These are phyloP conservation scores for Teratosphaeria gauchensis DNA, from an alignment of 2,329 filamentous ascomycete genomes.

Conservation along the genomic window DNA sequence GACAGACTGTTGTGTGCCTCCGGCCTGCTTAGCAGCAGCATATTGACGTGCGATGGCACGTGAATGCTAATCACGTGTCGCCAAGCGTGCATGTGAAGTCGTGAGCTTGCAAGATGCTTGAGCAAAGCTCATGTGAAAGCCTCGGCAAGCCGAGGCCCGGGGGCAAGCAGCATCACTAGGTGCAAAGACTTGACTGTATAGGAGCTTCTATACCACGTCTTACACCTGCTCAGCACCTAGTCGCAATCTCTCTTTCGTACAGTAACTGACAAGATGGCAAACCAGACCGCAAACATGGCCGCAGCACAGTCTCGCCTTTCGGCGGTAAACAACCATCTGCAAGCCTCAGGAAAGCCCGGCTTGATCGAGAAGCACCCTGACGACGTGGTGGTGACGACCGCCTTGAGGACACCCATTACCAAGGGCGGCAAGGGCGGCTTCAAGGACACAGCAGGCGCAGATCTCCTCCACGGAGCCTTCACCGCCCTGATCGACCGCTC, in stretches of 20 bases:
- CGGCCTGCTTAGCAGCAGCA: no score
- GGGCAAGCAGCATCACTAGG: background rate
- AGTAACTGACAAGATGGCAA: slow-evolving; percentile 1
- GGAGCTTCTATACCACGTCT: background rate
- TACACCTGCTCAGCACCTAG: background rate
- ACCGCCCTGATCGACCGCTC: slow-evolving; percentile 74
- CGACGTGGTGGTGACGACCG: slow-evolving; percentile 81
- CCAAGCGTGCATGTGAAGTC: background rate
- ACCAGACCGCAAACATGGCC: slow-evolving; percentile 9
- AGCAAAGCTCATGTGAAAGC: background rate
- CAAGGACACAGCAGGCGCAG: slow-evolving; percentile 86
- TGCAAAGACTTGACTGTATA: background rate
- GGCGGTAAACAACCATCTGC: slow-evolving; percentile 49
- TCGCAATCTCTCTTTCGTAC: background rate
- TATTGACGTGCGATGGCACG: background rate
- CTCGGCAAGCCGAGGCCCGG: background rate
- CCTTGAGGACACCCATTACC: slow-evolving; percentile 83
- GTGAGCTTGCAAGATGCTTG: background rate
- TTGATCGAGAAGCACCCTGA: slow-evolving; percentile 48
- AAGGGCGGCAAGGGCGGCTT: slow-evolving; percentile 89
- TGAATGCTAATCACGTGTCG: background rate
- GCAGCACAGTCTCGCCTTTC: slow-evolving; percentile 37
- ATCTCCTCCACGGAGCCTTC: slow-evolving; percentile 77
- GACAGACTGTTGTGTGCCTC: background rate
- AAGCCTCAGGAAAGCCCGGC: slow-evolving; percentile 33